Conservation (phyloP, 768 basidiomycete species). For the Russula ochroleuca region DNA sequence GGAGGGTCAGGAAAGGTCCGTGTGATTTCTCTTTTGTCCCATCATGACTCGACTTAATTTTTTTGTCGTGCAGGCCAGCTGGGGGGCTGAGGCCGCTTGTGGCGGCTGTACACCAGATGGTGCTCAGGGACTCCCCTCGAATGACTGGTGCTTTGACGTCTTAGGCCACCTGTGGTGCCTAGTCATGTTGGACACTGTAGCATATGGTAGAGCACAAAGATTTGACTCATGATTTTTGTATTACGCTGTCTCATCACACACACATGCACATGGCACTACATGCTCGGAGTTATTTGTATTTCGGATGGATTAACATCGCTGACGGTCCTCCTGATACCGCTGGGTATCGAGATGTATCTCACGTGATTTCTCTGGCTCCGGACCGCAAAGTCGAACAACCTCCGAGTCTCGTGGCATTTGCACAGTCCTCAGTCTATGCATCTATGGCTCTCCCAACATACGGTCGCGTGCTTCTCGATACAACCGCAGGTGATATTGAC, state of each 20-base stretch:
- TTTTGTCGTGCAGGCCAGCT: neutral
- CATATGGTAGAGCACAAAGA: neutral
- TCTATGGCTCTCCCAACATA: constrained; percentile 79
- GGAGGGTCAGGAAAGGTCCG: neutral
- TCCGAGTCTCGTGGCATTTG: too few species aligned
- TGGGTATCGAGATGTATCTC: neutral
- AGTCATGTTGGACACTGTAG: too few species aligned
- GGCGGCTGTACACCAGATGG: constrained; percentile 20
- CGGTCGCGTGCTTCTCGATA: constrained; percentile 83
- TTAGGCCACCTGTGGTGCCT: neutral
- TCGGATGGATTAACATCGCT: neutral
- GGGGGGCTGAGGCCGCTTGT: constrained; percentile 9
- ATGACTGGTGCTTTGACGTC: neutral
- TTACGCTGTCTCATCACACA: neutral
- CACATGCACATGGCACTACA: neutral
- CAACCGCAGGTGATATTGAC: constrained; percentile 83
- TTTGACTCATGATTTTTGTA: neutral
- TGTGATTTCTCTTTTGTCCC: neutral
- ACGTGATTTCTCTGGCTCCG: neutral
- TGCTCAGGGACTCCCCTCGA: neutral
- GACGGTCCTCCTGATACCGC: neutral
- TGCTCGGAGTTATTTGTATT: neutral
- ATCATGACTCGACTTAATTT: neutral
- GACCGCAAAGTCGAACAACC: neutral
- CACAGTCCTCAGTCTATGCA: neutral